Conservation (phyloP, 371 early-diverging fungal species). For the Mortierella sp. region DNA sequence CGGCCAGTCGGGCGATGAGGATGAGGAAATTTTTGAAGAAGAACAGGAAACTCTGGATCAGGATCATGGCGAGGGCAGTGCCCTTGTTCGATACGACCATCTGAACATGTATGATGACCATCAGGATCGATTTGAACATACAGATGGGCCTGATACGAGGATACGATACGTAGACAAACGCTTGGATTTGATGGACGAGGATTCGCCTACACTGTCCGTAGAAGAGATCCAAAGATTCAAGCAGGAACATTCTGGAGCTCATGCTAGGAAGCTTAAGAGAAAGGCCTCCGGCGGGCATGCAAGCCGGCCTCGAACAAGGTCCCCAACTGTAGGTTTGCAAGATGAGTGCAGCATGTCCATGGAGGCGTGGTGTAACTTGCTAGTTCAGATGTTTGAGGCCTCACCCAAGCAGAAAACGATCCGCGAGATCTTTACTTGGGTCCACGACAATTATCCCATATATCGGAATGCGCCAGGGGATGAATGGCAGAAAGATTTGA, state of each 20-base stretch:
- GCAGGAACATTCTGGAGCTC: slow-evolving; percentile 50
- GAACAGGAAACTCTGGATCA: slow-evolving; percentile 25
- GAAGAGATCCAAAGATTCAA: slow-evolving; percentile 57
- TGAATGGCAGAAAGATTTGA: slow-evolving; percentile 53
- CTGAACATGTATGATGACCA: slow-evolving; percentile 9
- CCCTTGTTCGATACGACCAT: slow-evolving; percentile 13
- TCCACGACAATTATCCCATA: slow-evolving; percentile 56
- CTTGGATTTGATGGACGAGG: slow-evolving; percentile 36
- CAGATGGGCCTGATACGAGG: slow-evolving; percentile 30
- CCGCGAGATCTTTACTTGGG: slow-evolving; percentile 57
- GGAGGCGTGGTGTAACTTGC: slow-evolving; percentile 57
- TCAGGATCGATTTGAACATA: slow-evolving; percentile 9
- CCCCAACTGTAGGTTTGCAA: slow-evolving; percentile 43
- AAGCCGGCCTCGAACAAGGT: slow-evolving; percentile 44
- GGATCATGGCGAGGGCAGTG: slow-evolving; percentile 9
- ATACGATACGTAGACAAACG: slow-evolving; percentile 49
- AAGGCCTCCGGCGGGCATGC: slow-evolving; percentile 48
- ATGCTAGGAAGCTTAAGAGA: slow-evolving; percentile 43
- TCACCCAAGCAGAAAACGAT: slow-evolving; percentile 59
- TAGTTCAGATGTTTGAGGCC: slow-evolving; percentile 58
- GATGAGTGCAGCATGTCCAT: slow-evolving; percentile 58
- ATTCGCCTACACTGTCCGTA: slow-evolving; percentile 46
- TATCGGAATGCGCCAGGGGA: slow-evolving; percentile 56
- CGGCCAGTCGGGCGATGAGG: slow-evolving; percentile 26
- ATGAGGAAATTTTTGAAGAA: slow-evolving; percentile 31